Conservation (phyloP, 2,329 filamentous ascomycete species). For the Penicillium sp. region DNA sequence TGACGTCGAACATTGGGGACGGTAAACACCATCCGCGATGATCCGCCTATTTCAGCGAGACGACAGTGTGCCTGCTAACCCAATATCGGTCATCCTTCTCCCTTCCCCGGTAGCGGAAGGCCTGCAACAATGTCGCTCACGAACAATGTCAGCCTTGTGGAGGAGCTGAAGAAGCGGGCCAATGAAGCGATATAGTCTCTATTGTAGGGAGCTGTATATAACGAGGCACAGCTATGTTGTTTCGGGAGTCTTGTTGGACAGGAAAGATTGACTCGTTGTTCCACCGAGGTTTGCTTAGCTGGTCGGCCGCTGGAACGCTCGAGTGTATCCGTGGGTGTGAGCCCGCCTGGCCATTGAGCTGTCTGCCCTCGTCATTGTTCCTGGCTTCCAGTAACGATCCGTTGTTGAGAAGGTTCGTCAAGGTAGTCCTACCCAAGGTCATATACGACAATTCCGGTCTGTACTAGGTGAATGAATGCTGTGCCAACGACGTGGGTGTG, state of each 20-base stretch:
- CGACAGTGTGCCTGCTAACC: too few species aligned
- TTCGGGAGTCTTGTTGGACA: background rate
- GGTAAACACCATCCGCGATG: background rate
- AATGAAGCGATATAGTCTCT: background rate
- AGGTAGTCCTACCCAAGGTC: conserved; percentile 19
- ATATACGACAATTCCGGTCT: conserved; percentile 29
- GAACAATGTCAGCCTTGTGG: background rate
- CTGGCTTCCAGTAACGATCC: conserved; percentile 11
- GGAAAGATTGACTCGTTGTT: conserved; percentile 5
- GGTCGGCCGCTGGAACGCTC: conserved; percentile 16
- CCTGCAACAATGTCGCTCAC: too few species aligned
- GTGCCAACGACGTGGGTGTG: too few species aligned
- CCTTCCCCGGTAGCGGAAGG: too few species aligned
- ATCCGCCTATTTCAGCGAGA: background rate
- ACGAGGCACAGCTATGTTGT: conserved; percentile 9
- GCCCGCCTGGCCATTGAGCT: conserved; percentile 2
- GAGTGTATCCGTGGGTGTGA: conserved; percentile 15
- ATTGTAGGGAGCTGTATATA: background rate
- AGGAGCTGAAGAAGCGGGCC: background rate
- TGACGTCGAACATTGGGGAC: background rate
- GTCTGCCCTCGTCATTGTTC: background rate
- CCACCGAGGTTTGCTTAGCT: conserved; percentile 5
- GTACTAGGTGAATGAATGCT: too few species aligned
- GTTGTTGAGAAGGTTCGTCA: conserved; percentile 9
- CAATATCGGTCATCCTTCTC: too few species aligned